Evolutionary conservation across 2,329 filamentous ascomycete genomes (phyloP).

Genomic region (Claviceps capensis): DNA sequence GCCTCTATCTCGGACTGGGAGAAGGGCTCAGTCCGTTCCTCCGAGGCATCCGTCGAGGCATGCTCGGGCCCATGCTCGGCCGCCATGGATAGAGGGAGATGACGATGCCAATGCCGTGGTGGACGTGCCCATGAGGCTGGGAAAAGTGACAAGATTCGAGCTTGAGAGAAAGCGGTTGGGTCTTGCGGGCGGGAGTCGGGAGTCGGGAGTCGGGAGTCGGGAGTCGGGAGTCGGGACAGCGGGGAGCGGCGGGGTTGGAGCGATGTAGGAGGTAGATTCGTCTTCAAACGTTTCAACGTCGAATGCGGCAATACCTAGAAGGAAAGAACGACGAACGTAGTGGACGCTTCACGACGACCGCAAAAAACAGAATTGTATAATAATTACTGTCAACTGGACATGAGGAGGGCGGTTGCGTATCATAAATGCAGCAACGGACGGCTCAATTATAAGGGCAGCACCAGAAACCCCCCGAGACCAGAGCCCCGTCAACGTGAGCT

Average conservation of each 20-base stretch:
- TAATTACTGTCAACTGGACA: too few species aligned
- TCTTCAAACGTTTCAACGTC: too few species aligned
- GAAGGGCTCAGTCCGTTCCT: slow-evolving; percentile 45
- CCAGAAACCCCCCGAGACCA: neutral
- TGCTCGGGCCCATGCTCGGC: slow-evolving; percentile 27
- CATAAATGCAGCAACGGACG: slow-evolving; percentile 15
- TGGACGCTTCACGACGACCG: too few species aligned
- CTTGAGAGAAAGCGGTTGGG: neutral
- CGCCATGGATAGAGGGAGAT: slow-evolving; percentile 21
- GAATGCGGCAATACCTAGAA: too few species aligned
- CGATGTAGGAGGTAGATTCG: neutral
- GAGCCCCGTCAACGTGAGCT: slow-evolving; percentile 4
- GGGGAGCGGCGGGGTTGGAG: neutral
- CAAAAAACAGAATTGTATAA: too few species aligned
- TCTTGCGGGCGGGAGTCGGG: neutral
- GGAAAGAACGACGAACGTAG: too few species aligned
- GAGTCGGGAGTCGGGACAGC: neutral
- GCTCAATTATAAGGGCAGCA: neutral
- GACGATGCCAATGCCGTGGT: slow-evolving; percentile 6
- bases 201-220: neutral
- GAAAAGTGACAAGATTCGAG: slow-evolving; percentile 1
- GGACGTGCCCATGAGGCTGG: slow-evolving; percentile 1
- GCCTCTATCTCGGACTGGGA: slow-evolving; percentile 41
- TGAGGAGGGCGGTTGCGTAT: neutral
- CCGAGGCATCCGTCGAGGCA: slow-evolving; percentile 24